These are phyloP conservation scores for Perkinsus chesapeaki DNA, from an alignment of 169 alveolate species.

Conservation along the genomic window DNA sequence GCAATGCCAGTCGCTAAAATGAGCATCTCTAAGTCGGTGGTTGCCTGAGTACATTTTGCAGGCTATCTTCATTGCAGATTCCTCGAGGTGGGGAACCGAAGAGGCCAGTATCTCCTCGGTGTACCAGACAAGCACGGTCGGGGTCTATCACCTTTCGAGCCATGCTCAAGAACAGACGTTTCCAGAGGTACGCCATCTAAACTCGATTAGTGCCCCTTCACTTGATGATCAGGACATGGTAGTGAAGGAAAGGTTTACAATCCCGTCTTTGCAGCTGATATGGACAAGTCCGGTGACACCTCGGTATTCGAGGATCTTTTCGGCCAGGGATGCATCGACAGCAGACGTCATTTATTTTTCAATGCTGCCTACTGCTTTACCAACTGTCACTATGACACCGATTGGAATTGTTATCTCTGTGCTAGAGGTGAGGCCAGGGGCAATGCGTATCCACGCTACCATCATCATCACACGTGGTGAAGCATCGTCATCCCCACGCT, in stretches of 20 bases:
- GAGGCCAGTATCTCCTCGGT: not conserved
- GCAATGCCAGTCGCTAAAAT: not conserved
- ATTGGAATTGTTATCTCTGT: not conserved
- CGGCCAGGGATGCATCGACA: not conserved
- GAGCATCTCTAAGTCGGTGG: not conserved
- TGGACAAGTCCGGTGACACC: not conserved
- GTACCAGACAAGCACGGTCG: not conserved
- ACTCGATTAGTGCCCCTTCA: too few relatives aligned
- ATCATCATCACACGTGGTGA: too few relatives aligned
- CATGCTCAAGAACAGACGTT: not conserved
- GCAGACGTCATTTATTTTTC: not conserved
- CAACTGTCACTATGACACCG: not conserved
- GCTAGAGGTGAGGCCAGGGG: not conserved
- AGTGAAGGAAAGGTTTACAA: not conserved
- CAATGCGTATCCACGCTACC: too few relatives aligned
- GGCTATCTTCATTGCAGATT: too few relatives aligned
- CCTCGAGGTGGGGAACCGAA: not conserved
- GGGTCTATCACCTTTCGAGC: not conserved
- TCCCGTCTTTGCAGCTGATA: not conserved
- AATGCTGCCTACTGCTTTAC: not conserved
- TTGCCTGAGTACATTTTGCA: too few relatives aligned
- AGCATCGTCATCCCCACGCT: too few relatives aligned
- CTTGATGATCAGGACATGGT: too few relatives aligned
- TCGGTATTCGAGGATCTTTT: not conserved
- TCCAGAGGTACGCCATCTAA: too few relatives aligned